Base-by-base conservation (phyloP, 495 filamentous ascomycete species). In the Geoglossum glabrum region DNA sequence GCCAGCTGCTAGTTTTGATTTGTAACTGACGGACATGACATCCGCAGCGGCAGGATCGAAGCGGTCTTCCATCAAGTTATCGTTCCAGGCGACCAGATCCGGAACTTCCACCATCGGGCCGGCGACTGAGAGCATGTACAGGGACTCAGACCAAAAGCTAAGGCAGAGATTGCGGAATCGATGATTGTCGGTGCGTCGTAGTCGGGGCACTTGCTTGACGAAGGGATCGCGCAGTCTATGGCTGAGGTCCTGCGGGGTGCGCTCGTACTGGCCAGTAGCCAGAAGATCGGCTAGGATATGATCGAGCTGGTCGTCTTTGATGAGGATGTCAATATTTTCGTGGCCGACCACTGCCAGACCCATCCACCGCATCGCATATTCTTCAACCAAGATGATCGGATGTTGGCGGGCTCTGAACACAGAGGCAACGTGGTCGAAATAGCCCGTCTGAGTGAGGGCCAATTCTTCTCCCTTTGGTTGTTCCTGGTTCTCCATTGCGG, bases 61-160 rank as follows among this genome's bases (percentile, higher is more conserved):
- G 55, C 36, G 55, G 15, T 57, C 55, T 43, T 57, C 55, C 55
- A 57, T 57, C 31, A 57, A 26, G 40, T 36, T 38, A 21, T 17
- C 9, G 36, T 57, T 57, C 38, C 17, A 57, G 55, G 55, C 17
- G 6, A 36, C 9, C 31, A 38, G 15, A 38, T 57, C 28, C 25
- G 36, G 55, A 21, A 57, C 55, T 19, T 45, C 31, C 26, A 51
- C 38, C 30, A 36, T 11, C 17, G 30, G 30, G 31, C 55, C 28
- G 28, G 31, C 2, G 30, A 47, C 28, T 17, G 26, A 19, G 28
- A 57, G 55, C 55, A 57, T 57, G 55, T 57, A 57, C 19, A 57
- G 33, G 30, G 30, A 28, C 55, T 57, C 55, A 38, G 17, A 36
- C 55, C 55, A 57, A 7, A 57, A 26, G 55, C 55, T 57, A 31